A percentile compares a stretch with the other conserved stretches of the same genome.
Conservation (phyloP, 2,329 filamentous ascomycete genomes). For the Acarospora socialis region DNA sequence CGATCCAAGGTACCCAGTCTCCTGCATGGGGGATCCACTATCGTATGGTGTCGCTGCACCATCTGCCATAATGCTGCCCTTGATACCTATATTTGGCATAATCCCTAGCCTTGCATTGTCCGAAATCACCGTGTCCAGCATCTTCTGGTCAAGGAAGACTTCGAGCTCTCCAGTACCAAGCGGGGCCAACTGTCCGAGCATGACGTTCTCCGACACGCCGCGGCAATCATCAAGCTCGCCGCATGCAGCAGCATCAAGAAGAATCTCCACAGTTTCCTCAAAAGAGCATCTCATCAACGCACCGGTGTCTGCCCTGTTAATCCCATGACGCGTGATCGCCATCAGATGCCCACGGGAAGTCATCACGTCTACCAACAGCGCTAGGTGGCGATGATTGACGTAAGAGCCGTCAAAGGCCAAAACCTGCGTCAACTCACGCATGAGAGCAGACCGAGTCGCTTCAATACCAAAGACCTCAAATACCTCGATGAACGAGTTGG, state of each 20-base stretch:
- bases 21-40: constrained; percentile 47
- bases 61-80: constrained; percentile 55
- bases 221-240: constrained; percentile 96
- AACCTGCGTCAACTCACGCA: constrained; percentile 81
- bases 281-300: constrained; percentile 99
- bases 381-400: constrained; percentile 96
- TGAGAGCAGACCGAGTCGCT: constrained; percentile 71
- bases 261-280: constrained; percentile 96
- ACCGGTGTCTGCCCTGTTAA: constrained; percentile 95
- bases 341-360: constrained; percentile 87
- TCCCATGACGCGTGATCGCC: constrained; percentile 93
- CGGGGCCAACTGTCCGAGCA: constrained; percentile 91
- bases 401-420: constrained; percentile 98
- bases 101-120: constrained; percentile 79
- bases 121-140: constrained; percentile 88
- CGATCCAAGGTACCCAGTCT: constrained; percentile 48
- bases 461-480: constrained; percentile 94
- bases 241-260: constrained; percentile 85
- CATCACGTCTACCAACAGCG: constrained; percentile 93
- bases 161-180: constrained; percentile 97
- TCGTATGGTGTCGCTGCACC: constrained; percentile 94
- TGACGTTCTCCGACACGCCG: constrained; percentile 97
- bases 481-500: constrained; percentile 90
- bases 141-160: constrained; percentile 78
- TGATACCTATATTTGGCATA: constrained; percentile 64